These are phyloP conservation scores for Hypoxylon sp. DNA, from an alignment of 2,329 filamentous ascomycete species.

Conservation along the genomic window DNA sequence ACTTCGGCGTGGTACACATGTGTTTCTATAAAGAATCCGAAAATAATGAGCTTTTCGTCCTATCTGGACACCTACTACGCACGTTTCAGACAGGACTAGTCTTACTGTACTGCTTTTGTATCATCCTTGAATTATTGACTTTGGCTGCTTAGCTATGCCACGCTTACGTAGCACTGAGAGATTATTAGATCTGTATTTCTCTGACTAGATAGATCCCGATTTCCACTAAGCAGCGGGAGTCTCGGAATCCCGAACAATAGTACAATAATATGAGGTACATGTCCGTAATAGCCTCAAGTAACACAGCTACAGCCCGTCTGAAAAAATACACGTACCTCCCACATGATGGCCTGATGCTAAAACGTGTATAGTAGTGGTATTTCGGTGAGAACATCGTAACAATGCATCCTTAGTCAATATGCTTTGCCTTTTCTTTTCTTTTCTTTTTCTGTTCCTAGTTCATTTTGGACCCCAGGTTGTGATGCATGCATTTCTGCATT, in stretches of 20 bases:
- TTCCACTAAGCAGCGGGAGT: constrained; percentile 21
- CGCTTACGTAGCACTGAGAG: constrained; percentile 26
- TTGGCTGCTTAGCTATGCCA: constrained; percentile 14
- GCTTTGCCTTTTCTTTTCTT: no score
- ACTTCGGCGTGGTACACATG: constrained; percentile 5
- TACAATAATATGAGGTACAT: no score
- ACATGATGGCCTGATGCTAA: constrained; percentile 13
- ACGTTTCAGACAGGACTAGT: background rate
- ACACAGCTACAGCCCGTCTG: no score
- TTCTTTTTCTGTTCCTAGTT: constrained; percentile 3
- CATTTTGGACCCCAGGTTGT: no score
- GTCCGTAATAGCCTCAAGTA: constrained; percentile 21
- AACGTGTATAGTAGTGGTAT: no score
- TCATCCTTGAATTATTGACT: no score
- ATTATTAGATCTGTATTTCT: constrained; percentile 28
- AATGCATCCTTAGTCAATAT: no score
- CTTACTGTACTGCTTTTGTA: constrained; percentile 18
- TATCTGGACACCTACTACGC: no score
- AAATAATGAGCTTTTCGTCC: no score
- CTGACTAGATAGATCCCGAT: constrained; percentile 26
- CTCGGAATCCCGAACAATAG: constrained; percentile 16
- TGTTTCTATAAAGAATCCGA: constrained; percentile 5
- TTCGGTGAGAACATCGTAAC: no score
- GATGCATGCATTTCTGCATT: no score
- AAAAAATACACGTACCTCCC: constrained; percentile 11